Conservation (phyloP, 1,284 basidiomycete species). For the Pseudomicrostroma phylloplanum region DNA sequence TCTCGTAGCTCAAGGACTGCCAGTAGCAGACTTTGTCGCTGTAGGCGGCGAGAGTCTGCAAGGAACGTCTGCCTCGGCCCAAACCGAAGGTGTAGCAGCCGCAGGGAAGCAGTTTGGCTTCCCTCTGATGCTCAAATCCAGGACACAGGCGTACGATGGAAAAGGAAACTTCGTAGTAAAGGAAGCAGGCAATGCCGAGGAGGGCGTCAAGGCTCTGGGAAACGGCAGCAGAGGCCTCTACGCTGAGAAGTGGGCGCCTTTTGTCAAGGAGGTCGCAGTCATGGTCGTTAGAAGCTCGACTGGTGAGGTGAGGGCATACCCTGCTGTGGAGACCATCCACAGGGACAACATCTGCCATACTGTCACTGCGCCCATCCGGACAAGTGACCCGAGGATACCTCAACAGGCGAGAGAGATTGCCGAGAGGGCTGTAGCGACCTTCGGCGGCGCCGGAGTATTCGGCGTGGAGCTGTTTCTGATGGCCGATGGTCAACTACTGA, state of each 20-base stretch:
- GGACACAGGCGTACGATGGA: constrained; percentile 92
- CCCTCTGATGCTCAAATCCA: constrained; percentile 92
- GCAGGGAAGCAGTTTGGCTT: constrained; percentile 60
- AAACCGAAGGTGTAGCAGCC: constrained; percentile 25
- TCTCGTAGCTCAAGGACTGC: constrained; percentile 52
- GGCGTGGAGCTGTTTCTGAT: constrained; percentile 98
- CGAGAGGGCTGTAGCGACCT: constrained; percentile 71
- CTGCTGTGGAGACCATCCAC: constrained; percentile 91
- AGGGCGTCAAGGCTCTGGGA: constrained; percentile 60
- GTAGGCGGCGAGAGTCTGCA: constrained; percentile 57
- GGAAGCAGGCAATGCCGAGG: constrained; percentile 56
- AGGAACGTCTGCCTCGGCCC: constrained; percentile 54
- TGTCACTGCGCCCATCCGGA: constrained; percentile 68
- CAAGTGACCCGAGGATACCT: constrained; percentile 54
- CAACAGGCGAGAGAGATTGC: constrained; percentile 71
- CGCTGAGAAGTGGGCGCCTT: constrained; percentile 88
- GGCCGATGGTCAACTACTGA: constrained; percentile 72
- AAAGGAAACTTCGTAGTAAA: constrained; percentile 81
- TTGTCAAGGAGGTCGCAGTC: constrained; percentile 84
- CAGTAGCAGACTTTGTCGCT: constrained; percentile 65
- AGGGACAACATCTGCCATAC: constrained; percentile 90
- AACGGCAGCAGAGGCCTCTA: constrained; percentile 60
- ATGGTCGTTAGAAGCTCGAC: constrained; percentile 75
- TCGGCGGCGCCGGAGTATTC: constrained; percentile 86
- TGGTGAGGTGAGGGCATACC: constrained; percentile 77